A percentile compares a stretch with the other conserved stretches of the same genome.
Conservation (phyloP, 2,329 filamentous ascomycete genomes). For the Gyromitra esculenta region DNA sequence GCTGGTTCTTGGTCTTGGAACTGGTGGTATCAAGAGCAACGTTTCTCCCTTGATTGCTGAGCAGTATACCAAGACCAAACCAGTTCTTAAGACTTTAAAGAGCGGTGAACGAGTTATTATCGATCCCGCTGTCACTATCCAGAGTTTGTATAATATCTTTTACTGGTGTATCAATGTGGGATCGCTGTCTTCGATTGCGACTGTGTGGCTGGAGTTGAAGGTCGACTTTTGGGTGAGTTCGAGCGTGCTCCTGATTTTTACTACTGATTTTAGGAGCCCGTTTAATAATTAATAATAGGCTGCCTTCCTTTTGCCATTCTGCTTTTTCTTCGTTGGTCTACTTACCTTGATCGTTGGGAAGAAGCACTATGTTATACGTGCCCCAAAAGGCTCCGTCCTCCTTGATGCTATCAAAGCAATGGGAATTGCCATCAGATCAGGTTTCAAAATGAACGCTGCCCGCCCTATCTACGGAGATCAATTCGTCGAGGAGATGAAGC, state of each 20-base stretch:
- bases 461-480: constrained; percentile 70
- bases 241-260: neutral
- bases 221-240: constrained; percentile 68
- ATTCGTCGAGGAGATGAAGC: constrained; percentile 77
- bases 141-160: constrained; percentile 78
- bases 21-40: constrained; percentile 76
- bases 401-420: constrained; percentile 72
- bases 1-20: constrained; percentile 73
- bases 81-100: constrained; percentile 65
- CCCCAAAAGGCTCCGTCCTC: constrained; percentile 71
- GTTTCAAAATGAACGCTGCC: constrained; percentile 66
- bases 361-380: constrained; percentile 66
- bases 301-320: constrained; percentile 71
- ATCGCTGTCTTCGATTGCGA: constrained; percentile 73
- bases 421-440: constrained; percentile 66
- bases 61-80: constrained; percentile 70
- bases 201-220: constrained; percentile 73
- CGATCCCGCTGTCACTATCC: constrained; percentile 73
- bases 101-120: constrained; percentile 71
- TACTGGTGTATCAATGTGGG: constrained; percentile 79
- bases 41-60: constrained; percentile 70
- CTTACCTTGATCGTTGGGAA: constrained; percentile 64
- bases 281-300: constrained; percentile 64
- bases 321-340: constrained; percentile 72
- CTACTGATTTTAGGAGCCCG: neutral